phyloP scores from a whole-genome alignment of 257 asterid genomes.

The Nicotiana noctiflora region DNA sequence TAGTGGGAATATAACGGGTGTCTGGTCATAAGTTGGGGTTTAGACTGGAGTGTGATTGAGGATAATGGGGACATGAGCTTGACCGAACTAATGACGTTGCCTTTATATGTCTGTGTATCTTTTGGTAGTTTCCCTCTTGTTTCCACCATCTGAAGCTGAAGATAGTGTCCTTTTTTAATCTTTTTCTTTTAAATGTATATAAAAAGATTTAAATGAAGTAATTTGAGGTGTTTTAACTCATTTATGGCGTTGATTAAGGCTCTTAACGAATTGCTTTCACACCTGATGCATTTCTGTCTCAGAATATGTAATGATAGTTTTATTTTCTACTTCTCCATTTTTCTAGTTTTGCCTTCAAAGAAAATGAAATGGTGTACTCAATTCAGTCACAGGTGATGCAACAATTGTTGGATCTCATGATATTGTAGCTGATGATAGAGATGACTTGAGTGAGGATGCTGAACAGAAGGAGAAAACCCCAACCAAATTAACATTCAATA shows the following conservation, averaged over 20 bases:
- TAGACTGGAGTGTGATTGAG: background rate
- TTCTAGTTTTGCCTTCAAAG: background rate
- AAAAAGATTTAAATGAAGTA: background rate
- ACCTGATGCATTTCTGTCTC: background rate
- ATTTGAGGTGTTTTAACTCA: background rate
- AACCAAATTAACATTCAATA: constrained; percentile 32
- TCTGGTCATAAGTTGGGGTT: background rate
- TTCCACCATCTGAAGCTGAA: background rate
- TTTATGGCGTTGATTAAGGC: background rate
- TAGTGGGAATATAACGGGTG: background rate
- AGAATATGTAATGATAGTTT: background rate
- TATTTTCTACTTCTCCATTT: background rate
- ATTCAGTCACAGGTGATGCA: constrained; percentile 33
- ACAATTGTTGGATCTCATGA: constrained; percentile 28
- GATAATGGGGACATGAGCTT: background rate
- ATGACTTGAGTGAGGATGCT: constrained; percentile 24
- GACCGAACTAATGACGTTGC: background rate
- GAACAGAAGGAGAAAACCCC: constrained; percentile 23
- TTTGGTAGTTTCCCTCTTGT: background rate
- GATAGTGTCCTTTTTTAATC: background rate
- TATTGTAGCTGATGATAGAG: constrained; percentile 20
- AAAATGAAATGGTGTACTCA: background rate
- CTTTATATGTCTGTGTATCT: background rate
- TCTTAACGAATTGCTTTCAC: background rate
- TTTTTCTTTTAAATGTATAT: background rate